Base-by-base conservation (phyloP, 176 grass and related monocot species). In the Coix lacrymajobi region DNA sequence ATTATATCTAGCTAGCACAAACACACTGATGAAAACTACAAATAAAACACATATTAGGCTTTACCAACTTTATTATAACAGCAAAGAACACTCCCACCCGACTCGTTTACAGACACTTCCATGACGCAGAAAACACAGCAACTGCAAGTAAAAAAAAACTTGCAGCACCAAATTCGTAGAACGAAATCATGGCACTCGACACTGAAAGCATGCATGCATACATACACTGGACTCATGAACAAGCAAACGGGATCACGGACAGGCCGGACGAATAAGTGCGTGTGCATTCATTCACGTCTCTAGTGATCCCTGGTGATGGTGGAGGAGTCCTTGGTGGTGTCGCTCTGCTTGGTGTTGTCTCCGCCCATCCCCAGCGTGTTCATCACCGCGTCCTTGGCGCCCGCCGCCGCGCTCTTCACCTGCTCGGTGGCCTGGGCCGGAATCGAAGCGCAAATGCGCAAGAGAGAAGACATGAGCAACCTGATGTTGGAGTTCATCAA, bases 311-410 rank as follows among this genome's bases (percentile, higher is more conserved):
- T 76, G 48, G 62, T 83, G 78, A 44, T 91, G 32, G 67, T 88
- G 45, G 33, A 33, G 40, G 79, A 67, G 63, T 86, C 71, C 33
- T 91, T 69, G 16, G 20, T 25, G 41, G 56, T 14, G 31, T n/a
- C 19, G 39, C 33, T 28, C 14, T 58, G 13, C 26, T 28, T 41
- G 15, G 0, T 19, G 5, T n/a, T 52, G 28, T 89, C 82, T 0
- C 62, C 89, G 33, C 75, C 70, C 88, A 94, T 84, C 11, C 95
- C 95, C 28, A 92, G 76, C 43, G 90, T 90, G 83, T 22, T 92
- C 54, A 68, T 81, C 65, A 94, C 91, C 8, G 93, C 85, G 49
- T 94, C 92, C 82, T 88, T 90, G 31, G 92, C 85, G 20, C 92
- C 92, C 2, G 66, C 82, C 19, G 84, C 94, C 32, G 71, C 90